Percentiles rank a stretch among this genome's conserved stretches.
These are phyloP conservation scores for Aspergillus haitiensis DNA, from an alignment of 495 filamentous ascomycete species.

Conservation along the genomic window DNA sequence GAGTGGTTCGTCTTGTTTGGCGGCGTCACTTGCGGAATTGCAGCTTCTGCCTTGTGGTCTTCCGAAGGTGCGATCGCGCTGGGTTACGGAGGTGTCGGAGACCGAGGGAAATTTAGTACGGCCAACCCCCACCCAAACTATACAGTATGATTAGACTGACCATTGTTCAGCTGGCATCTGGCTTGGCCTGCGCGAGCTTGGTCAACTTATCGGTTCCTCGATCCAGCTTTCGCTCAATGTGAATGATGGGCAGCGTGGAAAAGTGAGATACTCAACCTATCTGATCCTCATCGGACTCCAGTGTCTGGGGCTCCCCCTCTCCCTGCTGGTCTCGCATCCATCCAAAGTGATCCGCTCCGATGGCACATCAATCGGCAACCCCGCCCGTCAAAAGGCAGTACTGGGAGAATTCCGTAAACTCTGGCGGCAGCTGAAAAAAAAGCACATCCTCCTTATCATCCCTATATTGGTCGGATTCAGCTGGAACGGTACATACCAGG, in stretches of 20 bases:
- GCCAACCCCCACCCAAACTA: not conserved
- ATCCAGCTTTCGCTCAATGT: conserved; percentile 17
- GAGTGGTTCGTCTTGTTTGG: conserved; percentile 19
- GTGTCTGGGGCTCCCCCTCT: conserved; percentile 12
- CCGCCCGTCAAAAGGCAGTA: conserved; percentile 9
- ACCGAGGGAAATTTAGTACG: conserved; percentile 14
- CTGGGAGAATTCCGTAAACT: conserved; percentile 13
- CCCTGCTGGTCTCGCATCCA: conserved; percentile 12
- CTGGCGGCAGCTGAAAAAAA: conserved; percentile 10
- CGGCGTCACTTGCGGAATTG: conserved; percentile 16
- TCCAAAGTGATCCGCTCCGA: conserved; percentile 15
- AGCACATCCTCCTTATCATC: conserved; percentile 12
- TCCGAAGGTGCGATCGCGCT: conserved; percentile 16
- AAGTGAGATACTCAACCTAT: conserved; percentile 15
- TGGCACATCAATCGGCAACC: conserved; percentile 3
- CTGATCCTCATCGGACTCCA: conserved; percentile 11
- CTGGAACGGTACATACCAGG: conserved; percentile 19
- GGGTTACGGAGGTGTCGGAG: conserved; percentile 11
- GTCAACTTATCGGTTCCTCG: conserved; percentile 17
- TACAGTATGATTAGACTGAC: conserved; percentile 4
- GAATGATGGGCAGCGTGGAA: conserved; percentile 5
- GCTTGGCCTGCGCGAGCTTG: conserved; percentile 17
- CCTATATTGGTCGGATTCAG: conserved; percentile 14
- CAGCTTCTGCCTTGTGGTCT: conserved; percentile 13
- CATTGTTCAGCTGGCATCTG: conserved; percentile 11